Evolutionary conservation across 129 eudicot genomes (phyloP).

Genomic region (Chrysanthemum seticuspe): DNA sequence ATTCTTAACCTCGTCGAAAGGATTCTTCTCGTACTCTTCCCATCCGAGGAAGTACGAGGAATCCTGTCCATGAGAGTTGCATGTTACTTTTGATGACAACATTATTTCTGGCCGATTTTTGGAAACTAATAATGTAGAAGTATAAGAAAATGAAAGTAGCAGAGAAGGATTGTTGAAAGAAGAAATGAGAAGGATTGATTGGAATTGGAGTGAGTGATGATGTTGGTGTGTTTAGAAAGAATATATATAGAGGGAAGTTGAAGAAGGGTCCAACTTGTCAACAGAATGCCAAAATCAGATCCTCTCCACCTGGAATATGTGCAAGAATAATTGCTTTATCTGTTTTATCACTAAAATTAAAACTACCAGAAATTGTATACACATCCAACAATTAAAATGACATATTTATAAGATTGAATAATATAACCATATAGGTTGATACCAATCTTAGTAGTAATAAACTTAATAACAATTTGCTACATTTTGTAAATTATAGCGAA

Average conservation of each 20-base stretch:
- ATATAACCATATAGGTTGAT: too few species aligned
- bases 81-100: conserved; percentile 67
- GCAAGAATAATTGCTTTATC: background rate
- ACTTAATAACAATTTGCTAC: too few species aligned
- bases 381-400: too few species aligned
- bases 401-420: too few species aligned
- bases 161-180: conserved; percentile 1
- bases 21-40: conserved; percentile 98
- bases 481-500: too few species aligned
- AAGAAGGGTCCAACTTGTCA: conserved; percentile 27
- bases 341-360: background rate
- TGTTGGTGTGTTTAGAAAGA: conserved; percentile 31
- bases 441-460: too few species aligned
- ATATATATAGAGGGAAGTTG: conserved; percentile 29
- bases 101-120: conserved; percentile 29
- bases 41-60: conserved; percentile 96
- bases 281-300: conserved; percentile 28
- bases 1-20: conserved; percentile 55
- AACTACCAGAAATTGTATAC: background rate
- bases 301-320: conserved; percentile 22
- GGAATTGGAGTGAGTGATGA: conserved; percentile 28
- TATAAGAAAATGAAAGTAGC: background rate
- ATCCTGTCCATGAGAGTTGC: conserved; percentile 87
- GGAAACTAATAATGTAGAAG: background rate
- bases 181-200: conserved; percentile 13